phyloP scores from a whole-genome alignment of 805 yeast genomes.

The Torulaspora indica region DNA sequence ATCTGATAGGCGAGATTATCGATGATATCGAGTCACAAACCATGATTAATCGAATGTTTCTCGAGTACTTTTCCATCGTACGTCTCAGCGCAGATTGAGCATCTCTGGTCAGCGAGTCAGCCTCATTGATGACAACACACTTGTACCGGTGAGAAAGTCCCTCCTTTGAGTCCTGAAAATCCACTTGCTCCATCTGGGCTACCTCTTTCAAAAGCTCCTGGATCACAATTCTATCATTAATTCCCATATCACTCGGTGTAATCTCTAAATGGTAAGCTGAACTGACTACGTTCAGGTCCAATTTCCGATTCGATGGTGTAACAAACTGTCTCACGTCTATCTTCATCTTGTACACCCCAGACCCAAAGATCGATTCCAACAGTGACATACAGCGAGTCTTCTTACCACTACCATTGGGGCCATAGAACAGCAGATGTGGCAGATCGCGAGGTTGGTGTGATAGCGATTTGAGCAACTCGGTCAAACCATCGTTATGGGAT shows the following conservation, averaged over 20 bases:
- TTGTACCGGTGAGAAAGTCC: constrained; percentile 55
- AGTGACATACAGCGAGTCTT: constrained; percentile 87
- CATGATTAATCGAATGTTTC: constrained; percentile 76
- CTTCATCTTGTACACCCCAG: constrained; percentile 75
- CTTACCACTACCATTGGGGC: constrained; percentile 96
- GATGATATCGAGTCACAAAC: constrained; percentile 87
- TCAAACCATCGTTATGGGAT: constrained; percentile 61
- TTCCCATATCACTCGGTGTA: constrained; percentile 96
- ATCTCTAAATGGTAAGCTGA: constrained; percentile 88
- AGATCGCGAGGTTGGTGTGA: constrained; percentile 50
- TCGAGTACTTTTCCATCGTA: constrained; percentile 92
- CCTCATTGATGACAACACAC: constrained; percentile 84
- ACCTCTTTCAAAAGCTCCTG: constrained; percentile 91
- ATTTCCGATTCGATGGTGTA: constrained; percentile 66
- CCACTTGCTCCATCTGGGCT: constrained; percentile 95
- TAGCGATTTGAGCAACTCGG: constrained; percentile 55
- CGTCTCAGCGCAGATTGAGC: constrained; percentile 95
- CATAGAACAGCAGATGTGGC: constrained; percentile 89
- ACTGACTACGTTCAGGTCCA: constrained; percentile 90
- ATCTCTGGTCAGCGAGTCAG: constrained; percentile 82
- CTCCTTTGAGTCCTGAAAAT: constrained; percentile 48
- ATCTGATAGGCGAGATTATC: constrained; percentile 89
- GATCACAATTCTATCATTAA: constrained; percentile 89
- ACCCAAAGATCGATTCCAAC: constrained; percentile 73
- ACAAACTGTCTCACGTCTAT: constrained; percentile 85